Conservation (phyloP, 2,329 filamentous ascomycete genomes). For the Fusarium virguliforme region DNA sequence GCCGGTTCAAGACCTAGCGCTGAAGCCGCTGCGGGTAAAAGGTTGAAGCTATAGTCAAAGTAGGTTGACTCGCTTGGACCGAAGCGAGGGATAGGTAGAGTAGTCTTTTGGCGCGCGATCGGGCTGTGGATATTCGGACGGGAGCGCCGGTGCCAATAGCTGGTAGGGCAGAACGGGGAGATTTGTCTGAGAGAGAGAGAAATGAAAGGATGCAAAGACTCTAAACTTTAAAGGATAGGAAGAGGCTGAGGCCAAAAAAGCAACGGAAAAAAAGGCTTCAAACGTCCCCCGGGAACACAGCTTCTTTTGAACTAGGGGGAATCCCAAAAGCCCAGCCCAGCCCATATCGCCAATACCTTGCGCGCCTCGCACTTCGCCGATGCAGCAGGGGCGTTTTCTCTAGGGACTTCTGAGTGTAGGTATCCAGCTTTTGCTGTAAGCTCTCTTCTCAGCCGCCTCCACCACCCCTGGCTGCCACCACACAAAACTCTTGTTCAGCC, state of each 20-base stretch:
- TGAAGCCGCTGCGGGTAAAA: constrained; percentile 1
- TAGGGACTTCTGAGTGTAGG: neutral
- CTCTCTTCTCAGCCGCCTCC: constrained; percentile 4
- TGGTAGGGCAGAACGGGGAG: neutral
- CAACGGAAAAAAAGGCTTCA: constrained; percentile 4
- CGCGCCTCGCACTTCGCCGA: constrained; percentile 40
- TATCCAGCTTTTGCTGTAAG: constrained; percentile 6
- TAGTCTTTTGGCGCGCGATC: neutral
- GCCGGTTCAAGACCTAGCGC: neutral
- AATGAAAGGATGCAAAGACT: constrained; percentile 2
- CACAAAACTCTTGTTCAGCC: constrained; percentile 12
- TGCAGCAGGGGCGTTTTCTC: constrained; percentile 19
- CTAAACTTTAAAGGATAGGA: neutral
- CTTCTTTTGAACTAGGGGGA: constrained; percentile 23
- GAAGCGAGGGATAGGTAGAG: constrained; percentile 1
- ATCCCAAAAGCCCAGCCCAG: no score
- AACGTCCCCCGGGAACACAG: constrained; percentile 12
- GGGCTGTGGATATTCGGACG: neutral
- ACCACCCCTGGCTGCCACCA: neutral
- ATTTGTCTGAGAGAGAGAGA: neutral
- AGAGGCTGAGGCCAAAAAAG: constrained; percentile 1
- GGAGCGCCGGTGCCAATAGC: constrained; percentile 7
- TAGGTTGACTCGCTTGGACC: neutral
- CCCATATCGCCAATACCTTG: constrained; percentile 1
- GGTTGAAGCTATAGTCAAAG: constrained; percentile 1